Conservation (phyloP, 2,329 filamentous ascomycete genomes). For the Dothiorella sarmentorum region DNA sequence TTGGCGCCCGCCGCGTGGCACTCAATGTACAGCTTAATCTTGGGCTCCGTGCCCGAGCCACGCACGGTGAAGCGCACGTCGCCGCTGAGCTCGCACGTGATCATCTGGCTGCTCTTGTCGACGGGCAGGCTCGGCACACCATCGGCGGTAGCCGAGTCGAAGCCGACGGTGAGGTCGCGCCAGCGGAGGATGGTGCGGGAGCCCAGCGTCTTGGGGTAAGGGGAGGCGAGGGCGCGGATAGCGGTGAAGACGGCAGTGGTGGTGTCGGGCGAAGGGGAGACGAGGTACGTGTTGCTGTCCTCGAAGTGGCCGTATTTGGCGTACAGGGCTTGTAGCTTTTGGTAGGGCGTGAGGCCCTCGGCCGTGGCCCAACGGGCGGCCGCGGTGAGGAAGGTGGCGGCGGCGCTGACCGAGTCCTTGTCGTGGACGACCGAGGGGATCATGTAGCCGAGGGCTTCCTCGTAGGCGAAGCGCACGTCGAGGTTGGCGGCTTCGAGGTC, state of each 20-base stretch:
- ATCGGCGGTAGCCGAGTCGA: constrained; percentile 54
- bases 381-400: constrained; percentile 57
- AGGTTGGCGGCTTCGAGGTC: constrained; percentile 49
- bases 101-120: constrained; percentile 59
- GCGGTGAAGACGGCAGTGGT: constrained; percentile 54
- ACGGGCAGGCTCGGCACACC: constrained; percentile 54
- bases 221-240: constrained; percentile 46
- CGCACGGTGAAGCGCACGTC: constrained; percentile 57
- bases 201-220: constrained; percentile 48
- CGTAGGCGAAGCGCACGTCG: constrained; percentile 56
- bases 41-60: constrained; percentile 63
- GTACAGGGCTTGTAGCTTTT: constrained; percentile 57
- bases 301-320: constrained; percentile 58
- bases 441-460: constrained; percentile 67
- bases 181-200: constrained; percentile 53
- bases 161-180: constrained; percentile 60
- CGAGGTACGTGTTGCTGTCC: constrained; percentile 62
- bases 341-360: constrained; percentile 54
- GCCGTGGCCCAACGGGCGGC: constrained; percentile 48
- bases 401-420: constrained; percentile 62
- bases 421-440: constrained; percentile 60
- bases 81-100: constrained; percentile 58
- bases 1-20: constrained; percentile 41
- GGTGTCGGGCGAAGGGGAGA: constrained; percentile 52
- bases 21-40: constrained; percentile 61